Evolutionary conservation across 1,284 basidiomycete species (phyloP), one percentile per base, ranked within the genome.

Genomic region (Tetrapyrgos nigripes): DNA sequence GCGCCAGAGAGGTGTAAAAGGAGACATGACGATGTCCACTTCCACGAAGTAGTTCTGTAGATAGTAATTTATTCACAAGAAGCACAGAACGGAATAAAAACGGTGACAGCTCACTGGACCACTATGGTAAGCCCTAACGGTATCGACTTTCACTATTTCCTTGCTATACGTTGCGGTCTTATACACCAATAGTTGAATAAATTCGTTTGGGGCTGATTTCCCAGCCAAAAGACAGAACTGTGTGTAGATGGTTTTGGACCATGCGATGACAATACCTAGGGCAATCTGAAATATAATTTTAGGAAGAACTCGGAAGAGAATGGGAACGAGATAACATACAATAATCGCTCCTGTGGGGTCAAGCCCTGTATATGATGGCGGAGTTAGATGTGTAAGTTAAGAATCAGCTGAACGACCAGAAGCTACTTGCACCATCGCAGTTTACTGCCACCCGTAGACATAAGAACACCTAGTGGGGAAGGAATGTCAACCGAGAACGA

Each of bases 21-120:
- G 91, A 64, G 89, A 83, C 87, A 98, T 94, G 26, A 98, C 96
- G 53, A 98, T 88, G 73, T 98, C 96, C 10, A 98, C 84, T 76
- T 98, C 96, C 49, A 98, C 95, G 69, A 95, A 92, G 70, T 94
- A 97, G 45, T 57, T 35, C 37, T 40, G 19, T n/a, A 40, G 19
- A 17, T 40, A 40, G 17, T 31, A 40, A 23, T 21, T 35, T 21
- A 23, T 3, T 24, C 21, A 8, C 4, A n/a, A n/a, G 5, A 26
- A 21, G 45, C 49, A 19, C n/a, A 51, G 28, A 24, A 37, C 28
- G 10, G 31, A 47, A 13, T 23, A 59, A 33, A 49, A 52, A 63
- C 50, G 48, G 55, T 52, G 37, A 53, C 47, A 21, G 82, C 87
- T 60, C 54, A 89, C 88, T 5, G 37, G 37, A 4, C 37, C 37